These are phyloP conservation scores for Hysterium pulicare DNA, from an alignment of 2,329 filamentous ascomycete genomes.

Conservation along the genomic window DNA sequence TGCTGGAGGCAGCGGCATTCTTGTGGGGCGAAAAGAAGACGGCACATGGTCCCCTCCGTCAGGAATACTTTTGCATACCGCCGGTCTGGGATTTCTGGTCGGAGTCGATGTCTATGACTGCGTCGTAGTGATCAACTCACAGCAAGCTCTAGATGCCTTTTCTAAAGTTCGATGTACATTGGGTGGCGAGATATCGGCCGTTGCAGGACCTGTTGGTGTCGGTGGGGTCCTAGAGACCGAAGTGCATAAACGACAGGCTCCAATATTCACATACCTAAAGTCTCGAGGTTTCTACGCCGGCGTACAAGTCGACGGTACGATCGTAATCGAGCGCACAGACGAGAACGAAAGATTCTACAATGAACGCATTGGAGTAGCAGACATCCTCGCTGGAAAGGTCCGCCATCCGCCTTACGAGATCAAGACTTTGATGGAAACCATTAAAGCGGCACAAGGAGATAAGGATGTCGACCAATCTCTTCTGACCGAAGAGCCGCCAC, in stretches of 20 bases:
- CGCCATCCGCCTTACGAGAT: constrained; percentile 55
- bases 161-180: constrained; percentile 75
- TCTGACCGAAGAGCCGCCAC: constrained; percentile 68
- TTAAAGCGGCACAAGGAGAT: constrained; percentile 85
- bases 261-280: constrained; percentile 84
- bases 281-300: constrained; percentile 85
- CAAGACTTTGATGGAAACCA: constrained; percentile 69
- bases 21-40: constrained; percentile 79
- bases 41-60: constrained; percentile 90
- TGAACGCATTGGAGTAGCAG: constrained; percentile 57
- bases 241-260: constrained; percentile 64
- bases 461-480: constrained; percentile 66
- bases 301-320: constrained; percentile 80
- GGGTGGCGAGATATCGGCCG: constrained; percentile 74
- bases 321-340: constrained; percentile 80
- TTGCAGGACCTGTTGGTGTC: constrained; percentile 72
- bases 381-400: constrained; percentile 63
- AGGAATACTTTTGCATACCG: constrained; percentile 85
- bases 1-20: constrained; percentile 82
- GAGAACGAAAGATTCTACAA: constrained; percentile 87
- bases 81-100: constrained; percentile 82
- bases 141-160: constrained; percentile 79
- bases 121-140: constrained; percentile 86
- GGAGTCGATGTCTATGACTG: constrained; percentile 96
- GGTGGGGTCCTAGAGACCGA: constrained; percentile 71